Percentiles rank a stretch among this genome's conserved stretches.
phyloP scores from a whole-genome alignment of 768 basidiomycete genomes.

The Trametes meyenii region DNA sequence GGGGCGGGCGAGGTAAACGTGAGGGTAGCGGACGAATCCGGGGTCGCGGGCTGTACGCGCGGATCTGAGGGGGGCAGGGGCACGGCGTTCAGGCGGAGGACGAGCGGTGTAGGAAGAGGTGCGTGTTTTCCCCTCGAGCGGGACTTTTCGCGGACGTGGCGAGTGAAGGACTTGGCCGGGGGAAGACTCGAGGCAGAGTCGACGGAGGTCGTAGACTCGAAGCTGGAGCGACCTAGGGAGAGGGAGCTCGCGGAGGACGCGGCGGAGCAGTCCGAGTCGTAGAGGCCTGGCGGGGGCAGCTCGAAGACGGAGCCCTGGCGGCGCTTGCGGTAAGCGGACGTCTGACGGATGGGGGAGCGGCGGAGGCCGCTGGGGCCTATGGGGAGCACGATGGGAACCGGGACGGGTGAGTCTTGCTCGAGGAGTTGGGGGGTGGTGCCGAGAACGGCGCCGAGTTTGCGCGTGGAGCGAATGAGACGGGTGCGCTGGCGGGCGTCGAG shows the following conservation, averaged over 20 bases:
- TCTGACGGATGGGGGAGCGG: constrained; percentile 4
- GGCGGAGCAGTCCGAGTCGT: constrained; percentile 23
- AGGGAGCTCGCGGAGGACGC: constrained; percentile 31
- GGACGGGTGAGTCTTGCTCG: constrained; percentile 33
- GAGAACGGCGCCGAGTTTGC: constrained; percentile 59
- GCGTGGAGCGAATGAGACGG: constrained; percentile 57
- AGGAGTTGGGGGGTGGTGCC: constrained; percentile 61
- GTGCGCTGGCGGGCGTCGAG: constrained; percentile 52
- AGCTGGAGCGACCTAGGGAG: constrained; percentile 27
- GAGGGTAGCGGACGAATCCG: constrained; percentile 21
- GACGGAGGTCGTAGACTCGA: constrained; percentile 23
- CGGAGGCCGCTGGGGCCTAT: constrained; percentile 3
- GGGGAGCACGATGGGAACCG: not conserved
- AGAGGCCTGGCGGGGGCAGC: constrained; percentile 7
- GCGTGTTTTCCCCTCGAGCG: constrained; percentile 15
- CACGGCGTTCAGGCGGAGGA: constrained; percentile 36
- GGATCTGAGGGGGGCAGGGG: constrained; percentile 32
- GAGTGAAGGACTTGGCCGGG: constrained; percentile 22
- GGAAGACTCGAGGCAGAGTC: constrained; percentile 9
- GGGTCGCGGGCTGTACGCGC: constrained; percentile 41
- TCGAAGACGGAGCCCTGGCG: constrained; percentile 23
- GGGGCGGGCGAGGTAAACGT: constrained; percentile 20
- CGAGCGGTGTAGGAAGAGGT: constrained; percentile 33
- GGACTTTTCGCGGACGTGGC: constrained; percentile 22
- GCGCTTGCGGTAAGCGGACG: constrained; percentile 15